A percentile compares a stretch with the other conserved stretches of the same genome.
These are phyloP conservation scores for Gilbertella persicaria DNA, from an alignment of 371 early-diverging fungal genomes.

Conservation along the genomic window DNA sequence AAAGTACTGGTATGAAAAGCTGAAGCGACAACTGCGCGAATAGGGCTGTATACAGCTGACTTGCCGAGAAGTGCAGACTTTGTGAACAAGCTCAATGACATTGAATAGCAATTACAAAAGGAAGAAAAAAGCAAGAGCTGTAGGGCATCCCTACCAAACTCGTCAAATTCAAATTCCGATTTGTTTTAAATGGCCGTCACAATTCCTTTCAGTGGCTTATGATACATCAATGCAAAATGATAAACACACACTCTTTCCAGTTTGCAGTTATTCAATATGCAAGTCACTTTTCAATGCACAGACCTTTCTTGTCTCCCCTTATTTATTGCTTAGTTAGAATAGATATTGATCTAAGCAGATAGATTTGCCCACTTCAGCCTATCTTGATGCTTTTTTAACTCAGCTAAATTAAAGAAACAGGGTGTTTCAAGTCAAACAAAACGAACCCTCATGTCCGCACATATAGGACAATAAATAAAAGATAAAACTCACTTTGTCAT, in stretches of 20 bases:
- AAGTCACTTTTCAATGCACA: too few species aligned
- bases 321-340: too few species aligned
- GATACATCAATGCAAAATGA: not conserved
- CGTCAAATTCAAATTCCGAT: not conserved
- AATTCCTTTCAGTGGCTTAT: not conserved
- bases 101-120: not conserved
- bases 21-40: slow-evolving; percentile 24
- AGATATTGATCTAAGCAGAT: too few species aligned
- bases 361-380: too few species aligned
- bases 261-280: too few species aligned
- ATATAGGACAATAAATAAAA: too few species aligned
- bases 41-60: slow-evolving; percentile 3
- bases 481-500: too few species aligned
- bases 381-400: too few species aligned
- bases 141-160: not conserved
- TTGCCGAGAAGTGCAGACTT: slow-evolving; percentile 7
- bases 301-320: too few species aligned
- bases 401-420: too few species aligned
- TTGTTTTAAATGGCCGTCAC: not conserved
- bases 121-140: not conserved
- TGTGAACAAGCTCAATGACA: slow-evolving; percentile 22
- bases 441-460: too few species aligned
- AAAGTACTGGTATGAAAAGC: slow-evolving; percentile 32
- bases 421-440: too few species aligned
- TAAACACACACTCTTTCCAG: not conserved